A percentile compares a stretch with the other conserved stretches of the same genome.
Conservation (phyloP, 1,284 basidiomycete genomes). For the Cutaneotrichosporon sp. region DNA sequence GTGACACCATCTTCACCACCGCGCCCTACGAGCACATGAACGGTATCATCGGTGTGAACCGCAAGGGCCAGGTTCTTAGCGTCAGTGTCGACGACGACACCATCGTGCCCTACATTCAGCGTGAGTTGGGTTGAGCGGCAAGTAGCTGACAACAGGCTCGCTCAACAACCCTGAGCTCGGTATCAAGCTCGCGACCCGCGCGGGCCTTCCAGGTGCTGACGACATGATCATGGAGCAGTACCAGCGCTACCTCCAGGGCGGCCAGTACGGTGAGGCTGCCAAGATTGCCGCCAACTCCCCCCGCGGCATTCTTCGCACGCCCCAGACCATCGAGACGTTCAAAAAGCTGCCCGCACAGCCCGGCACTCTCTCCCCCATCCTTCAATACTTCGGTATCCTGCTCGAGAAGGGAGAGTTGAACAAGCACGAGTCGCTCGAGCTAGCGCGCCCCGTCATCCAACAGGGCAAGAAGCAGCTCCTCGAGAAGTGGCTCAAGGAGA, state of each 20-base stretch:
- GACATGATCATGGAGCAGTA: constrained; percentile 96
- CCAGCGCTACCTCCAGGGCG: constrained; percentile 82
- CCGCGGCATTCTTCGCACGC: constrained; percentile 89
- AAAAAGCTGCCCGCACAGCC: constrained; percentile 88
- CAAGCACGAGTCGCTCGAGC: constrained; percentile 91
- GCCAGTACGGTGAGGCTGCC: constrained; percentile 93
- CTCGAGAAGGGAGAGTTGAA: constrained; percentile 98
- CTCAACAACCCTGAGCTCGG: constrained; percentile 98
- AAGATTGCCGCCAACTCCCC: constrained; percentile 98
- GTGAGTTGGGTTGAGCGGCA: constrained; percentile 34
- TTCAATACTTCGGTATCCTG: constrained; percentile 97
- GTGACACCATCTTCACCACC: constrained; percentile 98
- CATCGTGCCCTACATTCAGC: constrained; percentile 88
- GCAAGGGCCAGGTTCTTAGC: constrained; percentile 96
- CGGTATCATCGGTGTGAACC: constrained; percentile 99
- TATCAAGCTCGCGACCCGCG: constrained; percentile 95
- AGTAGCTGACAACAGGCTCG: constrained; percentile 53
- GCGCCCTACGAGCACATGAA: constrained; percentile 89
- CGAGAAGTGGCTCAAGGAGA: constrained; percentile 99
- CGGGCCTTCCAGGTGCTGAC: constrained; percentile 96
- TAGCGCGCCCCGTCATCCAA: constrained; percentile 90
- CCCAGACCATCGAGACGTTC: constrained; percentile 95
- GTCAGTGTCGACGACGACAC: constrained; percentile 97
- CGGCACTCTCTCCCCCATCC: constrained; percentile 89
- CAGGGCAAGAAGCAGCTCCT: constrained; percentile 96